These are phyloP conservation scores for Erythrophleum fordii DNA, from an alignment of 306 rosid genomes.

Conservation along the genomic window DNA sequence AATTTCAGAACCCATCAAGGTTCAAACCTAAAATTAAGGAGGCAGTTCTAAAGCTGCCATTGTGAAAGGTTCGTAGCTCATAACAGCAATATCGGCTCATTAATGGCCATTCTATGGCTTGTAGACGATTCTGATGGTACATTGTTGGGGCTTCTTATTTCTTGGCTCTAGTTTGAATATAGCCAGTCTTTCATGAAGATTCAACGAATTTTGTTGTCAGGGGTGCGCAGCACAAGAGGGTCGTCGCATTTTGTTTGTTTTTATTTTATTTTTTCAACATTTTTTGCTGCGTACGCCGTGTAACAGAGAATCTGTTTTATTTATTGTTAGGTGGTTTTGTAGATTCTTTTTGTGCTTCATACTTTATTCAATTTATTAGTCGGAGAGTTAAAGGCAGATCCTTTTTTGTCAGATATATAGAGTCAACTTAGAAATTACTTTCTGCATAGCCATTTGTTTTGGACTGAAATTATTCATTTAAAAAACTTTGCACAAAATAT, in stretches of 20 bases:
- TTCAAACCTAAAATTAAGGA: neutral
- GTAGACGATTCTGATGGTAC: constrained; percentile 13
- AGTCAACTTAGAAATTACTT: neutral
- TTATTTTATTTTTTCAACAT: too few relatives aligned
- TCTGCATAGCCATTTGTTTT: neutral
- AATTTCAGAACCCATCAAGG: constrained; percentile 24
- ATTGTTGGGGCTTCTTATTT: constrained; percentile 18
- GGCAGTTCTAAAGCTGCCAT: neutral
- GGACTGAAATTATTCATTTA: neutral
- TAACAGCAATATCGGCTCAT: constrained; percentile 10
- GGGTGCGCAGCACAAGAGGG: too few relatives aligned
- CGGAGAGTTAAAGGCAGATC: neutral
- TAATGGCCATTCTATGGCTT: constrained; percentile 12
- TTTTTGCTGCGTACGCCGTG: too few relatives aligned
- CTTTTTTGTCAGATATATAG: constrained; percentile 2
- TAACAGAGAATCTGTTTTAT: too few relatives aligned
- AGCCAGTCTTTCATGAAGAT: constrained; percentile 17
- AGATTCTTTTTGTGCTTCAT: constrained; percentile 22
- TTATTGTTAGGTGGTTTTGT: constrained; percentile 32
- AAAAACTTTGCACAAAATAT: neutral
- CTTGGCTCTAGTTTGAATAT: constrained; percentile 14
- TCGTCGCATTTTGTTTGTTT: too few relatives aligned
- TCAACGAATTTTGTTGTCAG: constrained; percentile 5
- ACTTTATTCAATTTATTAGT: constrained; percentile 17
- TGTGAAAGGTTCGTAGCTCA: neutral